Evolutionary conservation across 495 filamentous ascomycete genomes (phyloP).

Genomic region (Immersiella caudata): DNA sequence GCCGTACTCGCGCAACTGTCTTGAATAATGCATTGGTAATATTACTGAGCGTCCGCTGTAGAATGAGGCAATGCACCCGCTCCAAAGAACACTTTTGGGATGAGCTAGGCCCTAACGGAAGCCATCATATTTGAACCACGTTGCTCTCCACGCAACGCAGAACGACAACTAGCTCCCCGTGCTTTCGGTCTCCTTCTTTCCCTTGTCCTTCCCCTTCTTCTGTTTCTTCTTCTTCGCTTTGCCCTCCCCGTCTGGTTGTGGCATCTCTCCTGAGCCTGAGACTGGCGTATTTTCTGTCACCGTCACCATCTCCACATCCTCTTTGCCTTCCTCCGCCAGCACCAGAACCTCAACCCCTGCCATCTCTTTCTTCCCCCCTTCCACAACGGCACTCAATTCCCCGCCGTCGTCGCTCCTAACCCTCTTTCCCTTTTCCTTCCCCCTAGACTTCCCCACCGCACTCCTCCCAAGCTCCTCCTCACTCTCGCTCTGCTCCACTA

Average conservation of each 20-base stretch:
- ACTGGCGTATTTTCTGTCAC: neutral
- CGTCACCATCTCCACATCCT: slow-evolving; percentile 12
- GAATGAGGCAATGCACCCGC: neutral
- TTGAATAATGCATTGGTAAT: neutral
- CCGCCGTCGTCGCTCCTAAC: neutral
- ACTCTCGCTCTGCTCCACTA: slow-evolving; percentile 45
- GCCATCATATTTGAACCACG: no score
- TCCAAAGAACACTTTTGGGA: no score
- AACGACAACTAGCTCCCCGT: neutral
- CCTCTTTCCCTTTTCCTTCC: slow-evolving; percentile 6
- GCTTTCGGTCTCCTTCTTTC: slow-evolving; percentile 20
- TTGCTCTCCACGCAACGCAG: no score
- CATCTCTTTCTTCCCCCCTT: neutral
- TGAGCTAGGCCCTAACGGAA: no score
- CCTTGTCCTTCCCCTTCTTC: slow-evolving; percentile 45
- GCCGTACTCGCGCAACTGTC: neutral
- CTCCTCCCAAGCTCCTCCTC: slow-evolving; percentile 67
- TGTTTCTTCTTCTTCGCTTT: slow-evolving; percentile 59
- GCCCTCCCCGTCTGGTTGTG: slow-evolving; percentile 43
- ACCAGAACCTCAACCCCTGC: neutral
- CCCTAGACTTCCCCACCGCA: slow-evolving; percentile 51
- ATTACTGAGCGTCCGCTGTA: neutral
- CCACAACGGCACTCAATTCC: slow-evolving; percentile 7
- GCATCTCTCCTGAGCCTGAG: neutral
- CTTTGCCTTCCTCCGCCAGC: neutral